Conservation (phyloP, 2,329 filamentous ascomycete species). For the Cladosporium sp. region DNA sequence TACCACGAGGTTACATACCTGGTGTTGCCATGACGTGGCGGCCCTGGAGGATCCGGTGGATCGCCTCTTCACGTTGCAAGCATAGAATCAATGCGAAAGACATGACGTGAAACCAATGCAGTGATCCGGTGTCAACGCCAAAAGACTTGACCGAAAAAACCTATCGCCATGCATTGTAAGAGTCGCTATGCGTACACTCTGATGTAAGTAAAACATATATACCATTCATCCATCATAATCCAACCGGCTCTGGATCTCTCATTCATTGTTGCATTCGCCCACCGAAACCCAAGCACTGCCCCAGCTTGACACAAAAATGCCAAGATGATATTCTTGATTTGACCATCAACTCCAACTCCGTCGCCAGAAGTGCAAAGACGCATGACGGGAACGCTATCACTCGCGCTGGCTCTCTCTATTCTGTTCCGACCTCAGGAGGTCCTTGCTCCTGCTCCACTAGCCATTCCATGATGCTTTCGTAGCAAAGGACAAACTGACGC, state of each 20-base stretch:
- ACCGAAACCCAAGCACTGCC: neutral
- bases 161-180: neutral
- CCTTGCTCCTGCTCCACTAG: slow-evolving; percentile 51
- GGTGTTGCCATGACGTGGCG: neutral
- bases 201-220: neutral
- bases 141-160: neutral
- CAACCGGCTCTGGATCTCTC: neutral
- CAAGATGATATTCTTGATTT: neutral
- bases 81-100: neutral
- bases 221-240: slow-evolving; percentile 3
- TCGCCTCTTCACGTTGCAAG: neutral
- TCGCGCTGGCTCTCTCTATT: neutral
- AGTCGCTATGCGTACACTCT: slow-evolving; percentile 6
- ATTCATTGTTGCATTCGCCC: neutral
- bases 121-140: no score
- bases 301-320: neutral
- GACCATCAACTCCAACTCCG: neutral
- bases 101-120: neutral
- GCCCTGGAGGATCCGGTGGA: neutral
- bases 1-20: neutral
- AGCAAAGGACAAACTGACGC: slow-evolving; percentile 91
- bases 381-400: neutral
- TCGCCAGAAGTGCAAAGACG: slow-evolving; percentile 1
- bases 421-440: neutral
- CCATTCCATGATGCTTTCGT: slow-evolving; percentile 94